A percentile compares a stretch with the other conserved stretches of the same genome.
These are phyloP conservation scores for Hortiboletus flavorubellus DNA, from an alignment of 768 basidiomycete species.

Conservation along the genomic window DNA sequence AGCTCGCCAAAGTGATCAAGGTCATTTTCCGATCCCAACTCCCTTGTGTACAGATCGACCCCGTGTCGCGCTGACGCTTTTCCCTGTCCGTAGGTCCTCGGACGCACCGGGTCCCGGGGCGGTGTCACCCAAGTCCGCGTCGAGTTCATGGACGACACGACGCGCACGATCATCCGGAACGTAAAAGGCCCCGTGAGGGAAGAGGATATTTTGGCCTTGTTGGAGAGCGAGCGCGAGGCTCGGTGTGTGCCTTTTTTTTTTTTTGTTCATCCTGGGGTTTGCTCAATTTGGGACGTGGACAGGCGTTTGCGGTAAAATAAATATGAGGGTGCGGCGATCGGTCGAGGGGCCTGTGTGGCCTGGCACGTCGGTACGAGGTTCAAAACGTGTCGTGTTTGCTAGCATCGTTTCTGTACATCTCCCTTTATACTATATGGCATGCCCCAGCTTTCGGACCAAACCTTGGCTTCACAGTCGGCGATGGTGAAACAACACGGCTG, in stretches of 20 bases:
- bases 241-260: constrained; percentile 58
- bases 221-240: constrained; percentile 99
- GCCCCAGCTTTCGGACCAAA: not conserved
- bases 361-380: not conserved
- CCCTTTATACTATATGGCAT: not conserved
- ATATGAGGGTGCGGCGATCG: not conserved
- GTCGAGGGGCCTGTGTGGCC: too few relatives aligned
- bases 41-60: not conserved
- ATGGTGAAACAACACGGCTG: not conserved
- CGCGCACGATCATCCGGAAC: constrained; percentile 96
- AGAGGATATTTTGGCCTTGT: constrained; percentile 92
- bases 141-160: constrained; percentile 97
- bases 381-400: not conserved
- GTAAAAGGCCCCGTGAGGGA: constrained; percentile 97
- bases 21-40: constrained; percentile 37
- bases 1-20: constrained; percentile 98
- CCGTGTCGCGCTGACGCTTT: not conserved
- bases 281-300: not conserved
- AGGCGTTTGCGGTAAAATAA: constrained; percentile 27
- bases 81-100: constrained; percentile 67
- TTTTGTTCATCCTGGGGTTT: not conserved
- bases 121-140: constrained; percentile 99
- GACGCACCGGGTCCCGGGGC: constrained; percentile 97
- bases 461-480: not conserved
- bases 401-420: constrained; percentile 6